These are phyloP conservation scores for Trichoderma orchidacearum DNA, from an alignment of 495 filamentous ascomycete species.

Conservation along the genomic window DNA sequence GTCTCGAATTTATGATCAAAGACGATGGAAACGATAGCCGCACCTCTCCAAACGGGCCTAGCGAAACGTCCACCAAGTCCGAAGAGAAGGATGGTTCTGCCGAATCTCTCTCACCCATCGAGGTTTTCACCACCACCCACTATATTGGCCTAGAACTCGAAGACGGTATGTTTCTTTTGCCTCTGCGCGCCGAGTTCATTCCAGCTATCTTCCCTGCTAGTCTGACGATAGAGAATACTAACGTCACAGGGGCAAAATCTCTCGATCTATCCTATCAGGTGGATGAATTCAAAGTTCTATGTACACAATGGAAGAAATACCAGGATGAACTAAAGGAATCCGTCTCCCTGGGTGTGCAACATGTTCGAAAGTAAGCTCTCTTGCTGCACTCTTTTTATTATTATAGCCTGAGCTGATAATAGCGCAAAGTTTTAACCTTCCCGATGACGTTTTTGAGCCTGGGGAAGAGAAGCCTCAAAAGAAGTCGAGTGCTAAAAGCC, in stretches of 20 bases:
- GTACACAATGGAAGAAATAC: slow-evolving; percentile 52
- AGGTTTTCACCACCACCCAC: slow-evolving; percentile 72
- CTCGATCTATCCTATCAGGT: slow-evolving; percentile 61
- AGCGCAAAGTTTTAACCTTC: slow-evolving; percentile 58
- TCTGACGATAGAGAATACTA: slow-evolving; percentile 16
- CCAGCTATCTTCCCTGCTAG: slow-evolving; percentile 2
- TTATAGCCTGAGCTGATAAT: slow-evolving; percentile 9
- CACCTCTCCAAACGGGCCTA: background rate
- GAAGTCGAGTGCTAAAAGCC: slow-evolving; percentile 5
- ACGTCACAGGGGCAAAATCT: slow-evolving; percentile 33
- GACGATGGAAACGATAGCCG: slow-evolving; percentile 40
- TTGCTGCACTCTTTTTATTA: background rate
- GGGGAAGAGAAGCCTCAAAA: slow-evolving; percentile 61
- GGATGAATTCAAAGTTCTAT: slow-evolving; percentile 57
- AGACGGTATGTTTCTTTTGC: slow-evolving; percentile 38
- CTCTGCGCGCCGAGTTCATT: background rate
- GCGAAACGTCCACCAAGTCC: slow-evolving; percentile 9
- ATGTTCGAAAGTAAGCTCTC: slow-evolving; percentile 57
- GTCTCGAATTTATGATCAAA: slow-evolving; percentile 50
- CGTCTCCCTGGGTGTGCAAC: slow-evolving; percentile 56
- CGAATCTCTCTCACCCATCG: slow-evolving; percentile 14
- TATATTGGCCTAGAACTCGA: slow-evolving; percentile 72
- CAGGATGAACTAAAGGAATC: slow-evolving; percentile 32
- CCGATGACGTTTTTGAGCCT: slow-evolving; percentile 73
- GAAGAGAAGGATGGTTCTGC: slow-evolving; percentile 17